Evolutionary conservation across 352 stramenopile species (phyloP), one percentile per base, ranked within the genome.

Genomic region (Globisporangium ultimum): DNA sequence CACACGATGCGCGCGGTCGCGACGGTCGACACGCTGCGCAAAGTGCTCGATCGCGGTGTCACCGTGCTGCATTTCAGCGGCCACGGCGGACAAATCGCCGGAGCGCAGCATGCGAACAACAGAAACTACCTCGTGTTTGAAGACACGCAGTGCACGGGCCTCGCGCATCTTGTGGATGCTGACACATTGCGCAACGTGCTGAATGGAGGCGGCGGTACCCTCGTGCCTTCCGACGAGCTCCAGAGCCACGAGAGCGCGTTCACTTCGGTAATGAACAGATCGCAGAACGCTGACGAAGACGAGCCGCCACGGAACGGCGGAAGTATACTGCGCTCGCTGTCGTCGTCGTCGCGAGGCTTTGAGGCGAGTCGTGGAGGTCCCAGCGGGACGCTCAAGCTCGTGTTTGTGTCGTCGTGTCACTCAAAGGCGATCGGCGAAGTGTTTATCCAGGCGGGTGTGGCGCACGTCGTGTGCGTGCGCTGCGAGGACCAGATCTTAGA

Each of bases 341-440:
- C 60, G 10, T 71, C 62, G 21, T 72, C 63, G 2, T 78, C 59
- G 28, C 64, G 64, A n/a, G 72, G 61, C 28, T 55, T 52, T 24
- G 48, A 48, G 6, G 62, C 71, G n/a, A 67, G 74, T 32, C 24
- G 24, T 32, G 24, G 24, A 15, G 61, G 66, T 11, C 14, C 64
- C 1, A 66, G 65, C 21, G 67, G 72, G 12, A 86, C 76, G 6
- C 68, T 93, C 38, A 93, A 91, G 61, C 66, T 93, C 20, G 80
- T 93, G 6, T 89, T 93, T 59, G 84, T 93, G 40, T 93, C 84
- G 24, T 91, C 80, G 1, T 93, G 84, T 58, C 77, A 93, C 52
- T 93, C 84, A 14, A 72, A 63, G 22, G 80, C 88, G 50, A 80
- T 93, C n/a, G 84, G 84, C 34, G 77, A 84, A 57, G 80, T 93